Conservation (phyloP, 176 grass and related monocot genomes). For the Melocanna baccifera region DNA sequence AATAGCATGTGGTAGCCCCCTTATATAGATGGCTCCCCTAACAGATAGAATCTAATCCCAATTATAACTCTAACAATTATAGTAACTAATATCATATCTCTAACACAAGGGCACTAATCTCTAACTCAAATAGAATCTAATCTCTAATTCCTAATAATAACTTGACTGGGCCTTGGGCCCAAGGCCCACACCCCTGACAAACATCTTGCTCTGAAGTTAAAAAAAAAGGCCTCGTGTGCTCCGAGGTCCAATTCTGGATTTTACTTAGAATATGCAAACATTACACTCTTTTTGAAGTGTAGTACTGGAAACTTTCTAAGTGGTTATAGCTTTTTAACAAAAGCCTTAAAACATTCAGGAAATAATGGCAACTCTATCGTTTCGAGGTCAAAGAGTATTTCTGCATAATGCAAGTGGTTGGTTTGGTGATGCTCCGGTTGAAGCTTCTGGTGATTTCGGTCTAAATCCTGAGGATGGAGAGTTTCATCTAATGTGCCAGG, state of each 20-base stretch:
- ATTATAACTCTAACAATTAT: no score
- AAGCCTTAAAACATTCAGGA: constrained; percentile 57
- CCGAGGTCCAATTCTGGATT: background rate
- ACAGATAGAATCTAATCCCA: no score
- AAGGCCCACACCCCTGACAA: no score
- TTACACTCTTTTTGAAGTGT: constrained; percentile 19
- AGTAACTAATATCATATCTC: no score
- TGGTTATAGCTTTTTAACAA: constrained; percentile 32
- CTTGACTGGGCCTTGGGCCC: no score
- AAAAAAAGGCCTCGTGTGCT: background rate
- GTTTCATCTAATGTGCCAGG: constrained; percentile 99
- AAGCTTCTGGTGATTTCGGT: constrained; percentile 96
- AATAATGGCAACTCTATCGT: constrained; percentile 62
- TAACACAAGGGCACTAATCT: no score
- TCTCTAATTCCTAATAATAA: no score
- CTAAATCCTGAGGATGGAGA: constrained; percentile 94
- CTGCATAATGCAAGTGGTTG: constrained; percentile 96
- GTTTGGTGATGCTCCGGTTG: constrained; percentile 89
- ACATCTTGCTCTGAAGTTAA: background rate
- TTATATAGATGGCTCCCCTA: no score
- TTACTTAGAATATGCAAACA: background rate
- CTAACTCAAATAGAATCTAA: no score
- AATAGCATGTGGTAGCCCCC: no score
- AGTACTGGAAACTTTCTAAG: constrained; percentile 12
- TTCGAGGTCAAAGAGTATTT: constrained; percentile 99